These are phyloP conservation scores for Peronosclerospora sorghi DNA, from an alignment of 352 stramenopile genomes.

Conservation along the genomic window DNA sequence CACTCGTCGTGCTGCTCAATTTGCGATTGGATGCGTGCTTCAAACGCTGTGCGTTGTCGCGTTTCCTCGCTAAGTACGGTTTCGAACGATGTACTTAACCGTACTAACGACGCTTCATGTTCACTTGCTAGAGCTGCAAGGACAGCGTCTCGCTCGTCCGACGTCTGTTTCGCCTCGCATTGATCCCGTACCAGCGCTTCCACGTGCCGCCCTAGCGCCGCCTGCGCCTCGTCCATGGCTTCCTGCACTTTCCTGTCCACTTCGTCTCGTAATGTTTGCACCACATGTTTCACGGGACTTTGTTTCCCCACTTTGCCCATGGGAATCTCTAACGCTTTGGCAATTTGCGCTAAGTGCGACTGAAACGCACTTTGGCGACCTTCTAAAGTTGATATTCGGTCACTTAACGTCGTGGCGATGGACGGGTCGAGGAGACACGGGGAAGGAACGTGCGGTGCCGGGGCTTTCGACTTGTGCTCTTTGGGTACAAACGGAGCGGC, in stretches of 20 bases:
- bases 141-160: slow-evolving; percentile 26
- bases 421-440: slow-evolving; percentile 6
- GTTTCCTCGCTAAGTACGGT: slow-evolving; percentile 46
- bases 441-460: slow-evolving; percentile 2
- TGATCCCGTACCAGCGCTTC: too few species aligned
- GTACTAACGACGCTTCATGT: slow-evolving; percentile 58
- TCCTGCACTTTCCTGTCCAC: slow-evolving; percentile 28
- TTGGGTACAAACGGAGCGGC: slow-evolving; percentile 23
- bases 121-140: slow-evolving; percentile 50
- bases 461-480: slow-evolving; percentile 12
- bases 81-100: slow-evolving; percentile 59
- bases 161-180: slow-evolving; percentile 4
- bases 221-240: slow-evolving; percentile 2
- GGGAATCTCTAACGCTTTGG: slow-evolving; percentile 53
- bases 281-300: slow-evolving; percentile 53
- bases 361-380: slow-evolving; percentile 73
- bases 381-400: slow-evolving; percentile 73
- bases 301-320: slow-evolving; percentile 60
- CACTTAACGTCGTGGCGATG: slow-evolving; percentile 36
- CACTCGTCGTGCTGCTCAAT: slow-evolving; percentile 65
- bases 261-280: slow-evolving; percentile 63
- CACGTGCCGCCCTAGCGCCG: slow-evolving; percentile 5
- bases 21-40: slow-evolving; percentile 44
- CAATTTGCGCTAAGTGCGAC: slow-evolving; percentile 73
- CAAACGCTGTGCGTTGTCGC: slow-evolving; percentile 44